Conservation (phyloP, 345 rosid species). For the Theobroma cacao region DNA sequence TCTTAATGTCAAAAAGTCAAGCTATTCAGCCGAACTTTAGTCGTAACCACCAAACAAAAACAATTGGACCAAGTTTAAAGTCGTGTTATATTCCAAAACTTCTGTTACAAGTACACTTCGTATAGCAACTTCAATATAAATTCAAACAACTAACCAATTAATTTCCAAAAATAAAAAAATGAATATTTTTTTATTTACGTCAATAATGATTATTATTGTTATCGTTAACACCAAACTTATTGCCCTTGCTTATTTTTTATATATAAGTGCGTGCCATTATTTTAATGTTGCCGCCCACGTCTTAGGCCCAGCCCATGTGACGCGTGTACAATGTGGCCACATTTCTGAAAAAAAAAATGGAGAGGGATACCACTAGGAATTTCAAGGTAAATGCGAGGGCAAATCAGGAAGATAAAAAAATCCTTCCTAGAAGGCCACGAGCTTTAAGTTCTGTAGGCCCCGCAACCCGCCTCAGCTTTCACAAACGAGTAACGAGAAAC, state of each 20-base stretch:
- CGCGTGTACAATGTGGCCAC: not conserved
- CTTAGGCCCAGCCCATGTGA: not conserved
- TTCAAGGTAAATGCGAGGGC: not conserved
- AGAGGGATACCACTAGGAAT: not conserved
- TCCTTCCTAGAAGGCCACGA: not conserved
- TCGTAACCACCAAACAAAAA: no score
- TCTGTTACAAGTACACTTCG: no score
- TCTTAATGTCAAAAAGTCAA: no score
- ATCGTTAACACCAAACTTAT: not conserved
- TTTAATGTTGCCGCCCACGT: not conserved
- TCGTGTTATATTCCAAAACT: no score
- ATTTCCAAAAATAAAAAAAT: no score
- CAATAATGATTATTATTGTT: not conserved
- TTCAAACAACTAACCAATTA: no score
- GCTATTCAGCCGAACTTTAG: no score
- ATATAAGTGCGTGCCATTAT: not conserved
- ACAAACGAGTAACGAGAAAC: constrained; percentile 19
- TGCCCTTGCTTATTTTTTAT: not conserved
- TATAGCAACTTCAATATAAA: no score
- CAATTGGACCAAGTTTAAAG: no score
- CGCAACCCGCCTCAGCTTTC: not conserved
- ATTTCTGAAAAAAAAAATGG: not conserved
- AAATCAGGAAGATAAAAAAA: not conserved
- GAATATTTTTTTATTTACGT: no score
- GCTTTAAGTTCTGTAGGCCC: constrained; percentile 1